Percentiles rank a stretch among this genome's conserved stretches.
Evolutionary conservation across 495 filamentous ascomycete genomes (phyloP).

Genomic region (Bathelium albidoporum): DNA sequence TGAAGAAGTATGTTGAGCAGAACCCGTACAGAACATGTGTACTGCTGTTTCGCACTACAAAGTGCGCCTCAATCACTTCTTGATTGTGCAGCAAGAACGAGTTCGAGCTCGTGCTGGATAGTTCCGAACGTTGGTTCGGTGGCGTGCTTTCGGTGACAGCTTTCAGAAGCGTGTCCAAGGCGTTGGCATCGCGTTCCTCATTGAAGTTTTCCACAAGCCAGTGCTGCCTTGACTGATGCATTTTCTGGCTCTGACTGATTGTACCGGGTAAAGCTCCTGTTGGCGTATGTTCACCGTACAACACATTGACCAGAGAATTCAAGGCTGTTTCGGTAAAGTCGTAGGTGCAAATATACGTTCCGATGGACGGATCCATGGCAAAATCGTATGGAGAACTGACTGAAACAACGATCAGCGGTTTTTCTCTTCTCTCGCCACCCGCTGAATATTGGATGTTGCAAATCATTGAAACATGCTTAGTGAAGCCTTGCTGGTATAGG

Average conservation of each 20-base stretch:
- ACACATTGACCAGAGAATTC: constrained; percentile 65
- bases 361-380: constrained; percentile 77
- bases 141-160: constrained; percentile 48
- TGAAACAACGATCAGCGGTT: constrained; percentile 70
- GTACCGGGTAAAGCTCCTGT: constrained; percentile 69
- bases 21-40: constrained; percentile 83
- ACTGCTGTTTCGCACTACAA: constrained; percentile 83
- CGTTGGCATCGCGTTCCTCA: constrained; percentile 59
- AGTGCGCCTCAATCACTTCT: constrained; percentile 67
- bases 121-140: constrained; percentile 46
- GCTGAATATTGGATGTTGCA: constrained; percentile 58
- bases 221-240: constrained; percentile 69
- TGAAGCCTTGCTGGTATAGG: constrained; percentile 80
- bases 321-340: constrained; percentile 89
- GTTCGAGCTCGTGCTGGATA: constrained; percentile 58
- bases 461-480: constrained; percentile 89
- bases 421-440: constrained; percentile 47
- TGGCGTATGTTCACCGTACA: constrained; percentile 68
- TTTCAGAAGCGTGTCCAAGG: constrained; percentile 57
- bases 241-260: constrained; percentile 69
- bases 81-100: constrained; percentile 61
- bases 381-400: constrained; percentile 92
- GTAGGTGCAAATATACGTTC: constrained; percentile 85
- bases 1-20: constrained; percentile 73
- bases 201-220: constrained; percentile 86